Evolutionary conservation across 2,329 filamentous ascomycete species (phyloP).

Genomic region (Xylariaceae sp.): DNA sequence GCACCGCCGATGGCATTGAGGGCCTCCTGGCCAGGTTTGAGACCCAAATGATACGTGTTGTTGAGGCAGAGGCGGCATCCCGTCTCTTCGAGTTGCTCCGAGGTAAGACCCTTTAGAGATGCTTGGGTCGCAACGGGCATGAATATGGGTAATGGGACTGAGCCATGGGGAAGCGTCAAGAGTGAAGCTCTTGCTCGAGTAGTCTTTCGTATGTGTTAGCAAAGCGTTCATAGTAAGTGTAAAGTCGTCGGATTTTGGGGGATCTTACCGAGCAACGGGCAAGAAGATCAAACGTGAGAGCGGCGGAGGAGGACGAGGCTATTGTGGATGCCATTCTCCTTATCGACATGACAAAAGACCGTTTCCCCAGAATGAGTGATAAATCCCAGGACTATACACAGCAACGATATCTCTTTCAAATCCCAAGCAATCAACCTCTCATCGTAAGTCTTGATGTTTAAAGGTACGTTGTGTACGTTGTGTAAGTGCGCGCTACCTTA

Average conservation of each 20-base stretch:
- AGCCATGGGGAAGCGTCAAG: slow-evolving; percentile 85
- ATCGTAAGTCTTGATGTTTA: too few species aligned
- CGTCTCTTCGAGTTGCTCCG: slow-evolving; percentile 85
- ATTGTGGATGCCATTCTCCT: slow-evolving; percentile 47
- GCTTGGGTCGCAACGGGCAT: slow-evolving; percentile 99
- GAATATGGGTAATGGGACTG: slow-evolving; percentile 87
- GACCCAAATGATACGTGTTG: slow-evolving; percentile 94
- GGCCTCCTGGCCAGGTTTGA: slow-evolving; percentile 90
- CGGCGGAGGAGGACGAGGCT: slow-evolving; percentile 52
- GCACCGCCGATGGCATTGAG: slow-evolving; percentile 86
- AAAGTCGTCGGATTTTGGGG: neutral
- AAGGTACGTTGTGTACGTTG: too few species aligned
- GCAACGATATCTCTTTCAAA: neutral
- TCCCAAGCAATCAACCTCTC: too few species aligned
- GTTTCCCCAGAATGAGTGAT: neutral
- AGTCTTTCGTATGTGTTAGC: slow-evolving; percentile 55
- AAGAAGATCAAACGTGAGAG: slow-evolving; percentile 74
- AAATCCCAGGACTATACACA: neutral
- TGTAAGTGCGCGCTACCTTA: too few species aligned
- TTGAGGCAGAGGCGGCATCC: slow-evolving; percentile 90
- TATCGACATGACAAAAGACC: slow-evolving; percentile 6
- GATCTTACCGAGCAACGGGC: slow-evolving; percentile 73
- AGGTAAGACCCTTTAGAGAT: slow-evolving; percentile 90
- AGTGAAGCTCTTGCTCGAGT: slow-evolving; percentile 90
- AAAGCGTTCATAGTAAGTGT: neutral